Base-by-base conservation (phyloP, 345 rosid species). In the Ailanthus altissimus region DNA sequence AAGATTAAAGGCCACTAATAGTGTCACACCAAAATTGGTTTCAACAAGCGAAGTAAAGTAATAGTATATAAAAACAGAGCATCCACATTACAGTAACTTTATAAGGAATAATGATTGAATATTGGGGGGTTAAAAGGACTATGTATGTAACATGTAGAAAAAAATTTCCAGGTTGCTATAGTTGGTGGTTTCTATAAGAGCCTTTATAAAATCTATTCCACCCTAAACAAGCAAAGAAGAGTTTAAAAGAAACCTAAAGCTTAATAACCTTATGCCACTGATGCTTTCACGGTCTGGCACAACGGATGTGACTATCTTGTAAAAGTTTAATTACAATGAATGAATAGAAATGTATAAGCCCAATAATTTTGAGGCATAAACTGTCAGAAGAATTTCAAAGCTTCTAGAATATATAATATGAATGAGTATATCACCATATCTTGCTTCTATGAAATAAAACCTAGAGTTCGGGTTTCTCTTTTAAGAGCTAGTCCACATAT, bases 401-500 rank as follows among this genome's bases (percentile, higher is more conserved):
- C 21, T 47, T 28, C 42, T 15, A 25, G 10, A 8, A 40, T 8
- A 5, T 47, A 14, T 18, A 64, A 49, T 28, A 28, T 69, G 72
- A 49, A 69, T 6, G 20, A 67, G 5, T n/a, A 67, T 20, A 40
- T 8, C 8, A 32, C 56, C 20, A 46, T 9, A 46, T 47, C 72
- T 46, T 46, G 56, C 12, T 67, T 67, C 40, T 11, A 67, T 23
- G 56, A 45, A 67, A 11, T 40, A 23, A 13, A 12, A 15, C 47
- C 32, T 8, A 32, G 46, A 63, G 67, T 25, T 25, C 43, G 59
- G 11, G 25, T 32, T n/a, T 56, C 59, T 20, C n/a, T 56, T 20
- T 56, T 56, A 56, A 62, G 67, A 40, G 67, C 12, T 62, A 7
- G 13, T 62, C n/a, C 42, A 70, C 62, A 20, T 11, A 56, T 70